Conservation (phyloP, 768 basidiomycete genomes). For the Punctularia strigosozonata region DNA sequence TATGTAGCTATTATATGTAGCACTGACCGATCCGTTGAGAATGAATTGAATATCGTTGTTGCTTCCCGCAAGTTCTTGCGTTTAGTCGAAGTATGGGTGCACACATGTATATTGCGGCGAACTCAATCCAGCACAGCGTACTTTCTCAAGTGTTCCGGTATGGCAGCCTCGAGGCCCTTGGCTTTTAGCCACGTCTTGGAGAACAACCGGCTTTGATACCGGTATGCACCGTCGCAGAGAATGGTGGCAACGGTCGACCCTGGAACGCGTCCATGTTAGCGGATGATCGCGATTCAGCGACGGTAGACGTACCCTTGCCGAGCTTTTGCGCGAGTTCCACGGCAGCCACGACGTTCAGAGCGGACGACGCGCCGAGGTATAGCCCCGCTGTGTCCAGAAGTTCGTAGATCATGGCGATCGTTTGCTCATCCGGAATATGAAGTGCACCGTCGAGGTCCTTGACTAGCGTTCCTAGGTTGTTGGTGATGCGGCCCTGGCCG, state of each 20-base stretch:
- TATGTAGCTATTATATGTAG: no score
- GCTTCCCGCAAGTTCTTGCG: no score
- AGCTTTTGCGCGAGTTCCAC: conserved; percentile 76
- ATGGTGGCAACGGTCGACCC: conserved; percentile 82
- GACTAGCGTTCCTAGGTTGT: conserved; percentile 80
- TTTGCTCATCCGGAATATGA: conserved; percentile 77
- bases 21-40: no score
- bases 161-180: conserved; percentile 66
- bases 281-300: background rate
- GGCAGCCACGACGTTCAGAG: conserved; percentile 91
- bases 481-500: conserved; percentile 91
- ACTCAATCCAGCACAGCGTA: conserved; percentile 77
- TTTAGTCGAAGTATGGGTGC: no score
- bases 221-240: conserved; percentile 90
- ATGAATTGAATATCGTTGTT: no score
- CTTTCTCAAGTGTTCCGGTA: conserved; percentile 78
- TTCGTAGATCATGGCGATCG: conserved; percentile 89
- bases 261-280: conserved; percentile 15
- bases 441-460: conserved; percentile 72
- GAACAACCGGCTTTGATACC: conserved; percentile 94
- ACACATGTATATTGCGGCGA: no score
- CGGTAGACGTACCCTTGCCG: conserved; percentile 51
- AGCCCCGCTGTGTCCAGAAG: conserved; percentile 86
- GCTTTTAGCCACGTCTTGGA: conserved; percentile 83
- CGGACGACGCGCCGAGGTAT: conserved; percentile 89